Percentiles rank a stretch among this genome's conserved stretches.
Evolutionary conservation across 1,284 basidiomycete species (phyloP).

Genomic region (Exobasidium cylindrosporum): DNA sequence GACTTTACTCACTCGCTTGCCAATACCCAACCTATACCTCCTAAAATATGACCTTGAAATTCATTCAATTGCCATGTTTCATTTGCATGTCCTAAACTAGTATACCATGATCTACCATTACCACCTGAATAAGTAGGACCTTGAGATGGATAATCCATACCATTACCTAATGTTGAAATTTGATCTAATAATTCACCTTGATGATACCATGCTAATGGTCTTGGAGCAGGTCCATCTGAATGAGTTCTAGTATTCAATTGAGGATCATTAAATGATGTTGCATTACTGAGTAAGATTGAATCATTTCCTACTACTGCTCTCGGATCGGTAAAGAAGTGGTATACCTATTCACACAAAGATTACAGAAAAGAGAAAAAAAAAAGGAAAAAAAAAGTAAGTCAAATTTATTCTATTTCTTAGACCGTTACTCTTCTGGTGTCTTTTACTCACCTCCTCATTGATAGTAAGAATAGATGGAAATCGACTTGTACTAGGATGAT

Average conservation of each 20-base stretch:
- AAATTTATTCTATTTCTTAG: background rate
- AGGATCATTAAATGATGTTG: slow-evolving; percentile 26
- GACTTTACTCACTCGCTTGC: slow-evolving; percentile 57
- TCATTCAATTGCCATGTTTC: slow-evolving; percentile 65
- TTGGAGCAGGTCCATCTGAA: slow-evolving; percentile 63
- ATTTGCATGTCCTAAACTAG: slow-evolving; percentile 71
- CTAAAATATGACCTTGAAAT: slow-evolving; percentile 69
- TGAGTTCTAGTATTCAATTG: slow-evolving; percentile 60
- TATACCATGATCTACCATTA: slow-evolving; percentile 76
- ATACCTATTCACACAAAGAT: slow-evolving; percentile 56
- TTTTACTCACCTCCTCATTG: slow-evolving; percentile 29
- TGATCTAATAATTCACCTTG: slow-evolving; percentile 59
- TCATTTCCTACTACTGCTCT: slow-evolving; percentile 57
- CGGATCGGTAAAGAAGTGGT: slow-evolving; percentile 75
- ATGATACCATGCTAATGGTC: slow-evolving; percentile 71
- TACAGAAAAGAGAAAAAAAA: background rate
- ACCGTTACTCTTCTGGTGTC: background rate
- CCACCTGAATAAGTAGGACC: slow-evolving; percentile 45
- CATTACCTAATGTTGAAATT: slow-evolving; percentile 10
- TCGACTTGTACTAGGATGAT: slow-evolving; percentile 30
- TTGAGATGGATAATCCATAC: slow-evolving; percentile 20
- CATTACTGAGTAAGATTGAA: slow-evolving; percentile 36
- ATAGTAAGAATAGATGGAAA: slow-evolving; percentile 25
- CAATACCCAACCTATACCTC: slow-evolving; percentile 71
- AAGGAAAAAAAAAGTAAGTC: background rate